Base-by-base conservation (phyloP, 331 rosid genomes). In the Pyrus hybrid region DNA sequence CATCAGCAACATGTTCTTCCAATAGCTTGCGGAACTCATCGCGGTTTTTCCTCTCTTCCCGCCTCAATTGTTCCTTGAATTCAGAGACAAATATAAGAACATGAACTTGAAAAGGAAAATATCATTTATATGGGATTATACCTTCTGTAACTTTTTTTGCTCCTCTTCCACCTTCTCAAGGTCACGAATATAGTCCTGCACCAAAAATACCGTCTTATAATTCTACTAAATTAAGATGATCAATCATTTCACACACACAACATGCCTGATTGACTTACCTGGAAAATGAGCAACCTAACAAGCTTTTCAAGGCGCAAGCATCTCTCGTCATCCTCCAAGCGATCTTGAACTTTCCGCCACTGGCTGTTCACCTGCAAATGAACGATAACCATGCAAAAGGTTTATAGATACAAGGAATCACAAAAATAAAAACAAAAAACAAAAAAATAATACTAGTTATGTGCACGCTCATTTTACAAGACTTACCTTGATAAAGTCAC, bases 291-390 rank as follows among this genome's bases (percentile, higher is more conserved):
- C 87, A 95, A 81, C 76, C 99, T 97, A 66, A 89, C 99, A 74
- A 95, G 79, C 83, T 95, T 95, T 83, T 92, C 99, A 82, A 95
- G 98, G 64, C 92, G 84, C 67, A 82, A 79, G 85, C 88, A 89
- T 89, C 97, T 90, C 64, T 95, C 99, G 73, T 95, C 99, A 76
- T 91, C 99, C 84, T 95, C 99, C 78, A 95, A 85, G 65, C 99
- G 97, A 80, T 91, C 98, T 89, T 95, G 99, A 80, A 95, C 89
- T 85, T 95, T 95, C 60, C 99, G 86, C 97, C 98, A 95, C 62
- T 82, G 98, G 78, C 88, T 91, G 76, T 87, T 82, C 76, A 86
- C 99, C 99, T 95, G 80, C 74, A 72, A 76, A 77, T 22, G 77
- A 77, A 71, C 58, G 37, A 63, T 5, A 74, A 77, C 33, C 23